phyloP scores from a whole-genome alignment of 805 yeast genomes.

The Candida suzukii region DNA sequence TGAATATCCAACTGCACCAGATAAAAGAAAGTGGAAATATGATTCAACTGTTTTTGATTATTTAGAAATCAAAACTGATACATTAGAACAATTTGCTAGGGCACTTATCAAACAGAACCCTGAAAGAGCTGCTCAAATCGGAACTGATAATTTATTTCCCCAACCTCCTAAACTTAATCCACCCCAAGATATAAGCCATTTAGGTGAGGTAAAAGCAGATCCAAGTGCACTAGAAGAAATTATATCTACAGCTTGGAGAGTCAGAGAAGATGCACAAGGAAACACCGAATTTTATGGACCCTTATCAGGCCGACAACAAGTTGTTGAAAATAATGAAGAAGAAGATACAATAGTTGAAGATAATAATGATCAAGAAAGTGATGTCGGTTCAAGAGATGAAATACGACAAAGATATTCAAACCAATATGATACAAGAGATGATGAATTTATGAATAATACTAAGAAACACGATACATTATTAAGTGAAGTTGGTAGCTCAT shows the following conservation, averaged over 20 bases:
- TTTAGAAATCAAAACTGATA: constrained; percentile 21
- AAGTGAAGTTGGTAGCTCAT: background rate
- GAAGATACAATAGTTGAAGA: constrained; percentile 2
- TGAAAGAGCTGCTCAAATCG: constrained; percentile 5
- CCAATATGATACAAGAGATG: no score
- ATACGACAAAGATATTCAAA: no score
- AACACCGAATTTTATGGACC: constrained; percentile 29
- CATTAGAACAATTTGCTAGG: constrained; percentile 18
- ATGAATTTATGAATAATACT: no score
- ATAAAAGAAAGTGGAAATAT: constrained; percentile 22
- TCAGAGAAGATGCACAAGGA: constrained; percentile 18
- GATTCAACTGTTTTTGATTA: constrained; percentile 26
- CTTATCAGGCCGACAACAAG: constrained; percentile 25
- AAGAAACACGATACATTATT: no score
- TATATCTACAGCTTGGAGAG: constrained; percentile 27
- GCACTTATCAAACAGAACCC: constrained; percentile 17
- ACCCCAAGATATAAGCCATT: constrained; percentile 4
- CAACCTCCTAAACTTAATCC: constrained; percentile 10
- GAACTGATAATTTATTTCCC: constrained; percentile 6
- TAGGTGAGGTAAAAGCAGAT: constrained; percentile 9
- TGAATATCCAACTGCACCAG: constrained; percentile 17
- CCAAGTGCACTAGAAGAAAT: constrained; percentile 26
- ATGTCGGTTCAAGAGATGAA: no score
- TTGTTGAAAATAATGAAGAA: constrained; percentile 14
- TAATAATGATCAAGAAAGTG: constrained; percentile 1